Base-by-base conservation (phyloP, 2,329 filamentous ascomycete species). In the Hymenoscyphus occultus region DNA sequence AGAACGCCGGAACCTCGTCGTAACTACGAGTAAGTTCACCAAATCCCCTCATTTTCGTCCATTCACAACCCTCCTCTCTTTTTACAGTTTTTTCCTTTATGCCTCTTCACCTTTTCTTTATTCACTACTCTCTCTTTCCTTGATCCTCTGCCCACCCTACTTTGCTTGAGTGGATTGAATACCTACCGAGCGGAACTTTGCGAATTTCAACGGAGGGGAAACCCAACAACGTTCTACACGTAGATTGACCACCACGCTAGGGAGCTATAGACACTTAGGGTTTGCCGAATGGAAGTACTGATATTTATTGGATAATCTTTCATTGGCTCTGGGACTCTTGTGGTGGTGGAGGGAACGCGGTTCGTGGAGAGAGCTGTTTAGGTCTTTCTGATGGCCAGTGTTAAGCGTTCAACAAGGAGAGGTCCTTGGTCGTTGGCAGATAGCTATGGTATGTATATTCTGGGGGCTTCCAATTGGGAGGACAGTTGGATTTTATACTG, bases 351-450 rank as follows among this genome's bases (percentile, higher is more conserved):
- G 19, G 28, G 16, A 61, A 14, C n/a, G 42, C 5, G 54, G 40
- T 5, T 39, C 22, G 39, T 12, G 42, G 32, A n/a, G 39, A 28
- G 32, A 28, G 22, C 13, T 35, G 35, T 28, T 19, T 42, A 31
- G 35, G 28, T 16, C 19, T 61, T 39, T 19, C 9, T 16, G 5
- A 54, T 54, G 59, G 59, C 40, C 31, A 31, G 59, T 10, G 54
- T 51, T 35, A 51, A 19, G 40, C 12, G 28, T 32, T n/a, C 59
- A 9, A 22, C 19, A 13, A 61, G 28, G 42, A 39, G 57, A 3
- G 56, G 45, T 51, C 45, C 45, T 22, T 76, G 74, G 74, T 72
- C 70, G 19, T 58, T 75, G 60, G 70, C 70, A 69, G 74, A 76
- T 69, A 71, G 70, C n/a, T 74, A 76, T 70, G 71, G 74, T 74